A percentile compares a stretch with the other conserved stretches of the same genome.
Evolutionary conservation across 2,329 filamentous ascomycete species (phyloP).

Genomic region (Cercospora beticola): DNA sequence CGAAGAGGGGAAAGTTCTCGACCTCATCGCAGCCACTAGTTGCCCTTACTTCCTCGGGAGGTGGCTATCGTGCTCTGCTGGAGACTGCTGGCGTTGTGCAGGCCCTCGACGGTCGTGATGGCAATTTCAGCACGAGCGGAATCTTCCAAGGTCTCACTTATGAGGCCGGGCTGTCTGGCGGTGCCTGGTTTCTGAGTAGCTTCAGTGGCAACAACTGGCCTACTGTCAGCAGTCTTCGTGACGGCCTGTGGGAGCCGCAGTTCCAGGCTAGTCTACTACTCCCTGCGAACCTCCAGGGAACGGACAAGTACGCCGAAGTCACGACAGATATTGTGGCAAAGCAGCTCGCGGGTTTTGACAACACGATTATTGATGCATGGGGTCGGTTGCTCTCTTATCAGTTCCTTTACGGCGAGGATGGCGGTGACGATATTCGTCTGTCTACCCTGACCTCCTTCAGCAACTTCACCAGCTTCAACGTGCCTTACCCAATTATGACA

Average conservation of each 20-base stretch:
- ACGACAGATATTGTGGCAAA: slow-evolving; percentile 41
- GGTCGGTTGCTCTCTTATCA: slow-evolving; percentile 45
- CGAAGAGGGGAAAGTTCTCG: slow-evolving; percentile 40
- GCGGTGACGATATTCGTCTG: slow-evolving; percentile 40
- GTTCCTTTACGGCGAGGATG: slow-evolving; percentile 40
- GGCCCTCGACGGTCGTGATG: slow-evolving; percentile 47
- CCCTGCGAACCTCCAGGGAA: slow-evolving; percentile 35
- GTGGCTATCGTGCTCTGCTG: slow-evolving; percentile 46
- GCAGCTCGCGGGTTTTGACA: slow-evolving; percentile 40
- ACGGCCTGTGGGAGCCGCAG: slow-evolving; percentile 44
- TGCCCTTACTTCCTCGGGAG: slow-evolving; percentile 46
- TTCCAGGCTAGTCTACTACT: slow-evolving; percentile 42
- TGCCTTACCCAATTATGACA: slow-evolving; percentile 50
- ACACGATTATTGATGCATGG: slow-evolving; percentile 45
- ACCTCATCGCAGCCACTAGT: slow-evolving; percentile 43
- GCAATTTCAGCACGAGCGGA: slow-evolving; percentile 42
- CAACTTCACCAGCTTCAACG: slow-evolving; percentile 44
- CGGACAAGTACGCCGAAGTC: slow-evolving; percentile 37
- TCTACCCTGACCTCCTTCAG: slow-evolving; percentile 38
- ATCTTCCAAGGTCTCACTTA: slow-evolving; percentile 50
- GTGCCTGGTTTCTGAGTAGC: slow-evolving; percentile 49
- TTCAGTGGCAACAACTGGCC: slow-evolving; percentile 50
- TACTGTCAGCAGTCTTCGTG: slow-evolving; percentile 43
- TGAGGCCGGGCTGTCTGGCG: slow-evolving; percentile 47
- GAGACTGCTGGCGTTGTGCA: slow-evolving; percentile 44